Base-by-base conservation (phyloP, 2,329 filamentous ascomycete species). In the Parastagonospora avenae region DNA sequence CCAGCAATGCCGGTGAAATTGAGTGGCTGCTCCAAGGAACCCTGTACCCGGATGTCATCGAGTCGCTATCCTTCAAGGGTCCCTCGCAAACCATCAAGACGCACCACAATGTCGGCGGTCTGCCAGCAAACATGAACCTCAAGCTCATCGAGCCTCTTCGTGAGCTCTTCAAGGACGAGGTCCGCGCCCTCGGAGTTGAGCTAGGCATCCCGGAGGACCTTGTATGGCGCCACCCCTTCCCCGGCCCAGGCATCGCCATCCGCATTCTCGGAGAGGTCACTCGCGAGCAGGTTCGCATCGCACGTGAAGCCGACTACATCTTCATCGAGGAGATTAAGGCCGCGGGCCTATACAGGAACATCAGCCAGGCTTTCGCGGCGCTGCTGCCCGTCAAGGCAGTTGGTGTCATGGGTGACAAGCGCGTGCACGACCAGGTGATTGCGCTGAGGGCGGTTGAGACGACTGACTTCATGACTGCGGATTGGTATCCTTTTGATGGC, bases 1-100 rank as follows among this genome's bases (percentile, higher is more conserved):
- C 87, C 0, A 74, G 80, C 1, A 80, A 82, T 46, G 86, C 85
- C n/a, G 90, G 89, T 30, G 86, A 88, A 64, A 88, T 97, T 33
- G 85, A 91, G 64, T 97, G 85, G 82, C 89, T 97, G 68, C 80
- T 97, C 8, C 92, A 97, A 76, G 91, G 92, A 14, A 94, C 90
- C 8, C 80, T 94, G 19, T 93, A 91, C 74, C 88, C 87, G 1
- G 88, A 89, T 70, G 84, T 88, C 51, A 88, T 88, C 59, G 86
- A 88, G 63, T 85, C 81, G 57, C 85, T 90, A 55, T 88, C 85
- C 24, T 90, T 89, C 81, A 88, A 88, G 70, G 87, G 87, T 0
- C 87, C 87, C 11, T 85, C 81, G 32, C 82, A 82, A 24, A 90
- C 87, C 10, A 90, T 90, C 76, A 90, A 90, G 72, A 90, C 86